Conservation (phyloP, 441 rosid genomes). For the Adansonia grandidieri region DNA sequence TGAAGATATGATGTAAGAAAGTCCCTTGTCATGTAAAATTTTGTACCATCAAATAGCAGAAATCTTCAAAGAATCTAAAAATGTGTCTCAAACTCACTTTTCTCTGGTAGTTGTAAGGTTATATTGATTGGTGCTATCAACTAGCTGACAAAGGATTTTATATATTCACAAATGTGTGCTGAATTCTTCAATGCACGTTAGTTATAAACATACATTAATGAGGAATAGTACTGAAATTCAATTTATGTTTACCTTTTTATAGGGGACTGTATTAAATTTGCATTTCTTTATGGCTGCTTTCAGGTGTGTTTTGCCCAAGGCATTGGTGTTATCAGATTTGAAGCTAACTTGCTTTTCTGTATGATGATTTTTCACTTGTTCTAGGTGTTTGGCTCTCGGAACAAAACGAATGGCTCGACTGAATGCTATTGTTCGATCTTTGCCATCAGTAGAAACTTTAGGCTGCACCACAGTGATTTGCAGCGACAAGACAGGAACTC, state of each 20-base stretch:
- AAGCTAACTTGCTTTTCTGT: constrained; percentile 9
- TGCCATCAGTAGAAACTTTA: constrained; percentile 98
- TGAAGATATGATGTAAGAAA: constrained; percentile 3
- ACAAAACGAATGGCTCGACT: constrained; percentile 99
- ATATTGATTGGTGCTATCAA: constrained; percentile 17
- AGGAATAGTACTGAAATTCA: background rate
- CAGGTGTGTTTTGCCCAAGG: background rate
- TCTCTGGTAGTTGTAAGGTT: background rate
- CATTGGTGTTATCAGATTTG: background rate
- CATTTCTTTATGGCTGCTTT: background rate
- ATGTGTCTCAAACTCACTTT: background rate
- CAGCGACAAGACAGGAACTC: constrained; percentile 97
- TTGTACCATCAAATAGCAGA: constrained; percentile 15
- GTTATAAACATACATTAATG: background rate
- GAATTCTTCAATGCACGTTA: background rate
- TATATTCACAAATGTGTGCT: constrained; percentile 9
- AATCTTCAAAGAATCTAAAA: background rate
- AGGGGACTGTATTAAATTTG: background rate
- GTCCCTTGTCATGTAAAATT: background rate
- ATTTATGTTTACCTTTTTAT: background rate
- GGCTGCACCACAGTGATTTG: constrained; percentile 99
- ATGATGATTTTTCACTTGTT: constrained; percentile 12
- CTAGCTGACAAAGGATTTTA: constrained; percentile 5
- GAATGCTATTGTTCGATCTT: constrained; percentile 96
- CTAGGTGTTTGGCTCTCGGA: constrained; percentile 98